phyloP scores from a whole-genome alignment of 2,329 filamentous ascomycete genomes.

The Colletotrichum sp. region DNA sequence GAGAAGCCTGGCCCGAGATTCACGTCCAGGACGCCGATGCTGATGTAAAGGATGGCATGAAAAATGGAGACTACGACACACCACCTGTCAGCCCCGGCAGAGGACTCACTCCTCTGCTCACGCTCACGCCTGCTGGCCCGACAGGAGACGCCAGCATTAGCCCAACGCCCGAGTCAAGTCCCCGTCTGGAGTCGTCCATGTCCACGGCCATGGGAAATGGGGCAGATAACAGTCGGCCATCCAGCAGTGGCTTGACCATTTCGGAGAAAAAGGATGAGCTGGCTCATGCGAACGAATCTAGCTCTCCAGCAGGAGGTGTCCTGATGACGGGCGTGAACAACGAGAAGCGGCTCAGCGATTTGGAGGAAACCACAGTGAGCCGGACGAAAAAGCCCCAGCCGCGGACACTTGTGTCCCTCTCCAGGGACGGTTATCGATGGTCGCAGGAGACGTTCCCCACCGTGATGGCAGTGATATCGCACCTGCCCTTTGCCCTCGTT shows the following conservation, averaged over 20 bases:
- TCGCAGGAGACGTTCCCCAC: conserved; percentile 74
- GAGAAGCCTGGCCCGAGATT: background rate
- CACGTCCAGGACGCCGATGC: background rate
- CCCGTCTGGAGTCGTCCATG: background rate
- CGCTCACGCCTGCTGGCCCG: background rate
- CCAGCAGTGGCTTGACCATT: background rate
- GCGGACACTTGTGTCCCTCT: conserved; percentile 58
- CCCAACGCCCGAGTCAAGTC: background rate
- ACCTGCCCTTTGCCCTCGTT: conserved; percentile 71
- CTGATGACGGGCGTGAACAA: background rate
- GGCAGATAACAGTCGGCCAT: background rate
- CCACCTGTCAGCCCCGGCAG: background rate
- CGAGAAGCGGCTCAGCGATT: background rate
- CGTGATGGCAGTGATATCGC: conserved; percentile 65
- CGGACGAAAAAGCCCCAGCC: conserved; percentile 12
- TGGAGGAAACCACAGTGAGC: background rate
- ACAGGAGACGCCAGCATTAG: background rate
- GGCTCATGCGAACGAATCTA: background rate
- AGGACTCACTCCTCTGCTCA: background rate
- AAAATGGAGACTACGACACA: background rate
- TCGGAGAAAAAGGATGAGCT: background rate
- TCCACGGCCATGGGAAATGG: background rate
- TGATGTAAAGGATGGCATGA: background rate
- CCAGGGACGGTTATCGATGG: conserved; percentile 57
- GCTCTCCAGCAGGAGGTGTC: background rate